Percentiles rank a stretch among this genome's conserved stretches.
Conservation (phyloP, 345 rosid species). For the Gossypioides kirkii region DNA sequence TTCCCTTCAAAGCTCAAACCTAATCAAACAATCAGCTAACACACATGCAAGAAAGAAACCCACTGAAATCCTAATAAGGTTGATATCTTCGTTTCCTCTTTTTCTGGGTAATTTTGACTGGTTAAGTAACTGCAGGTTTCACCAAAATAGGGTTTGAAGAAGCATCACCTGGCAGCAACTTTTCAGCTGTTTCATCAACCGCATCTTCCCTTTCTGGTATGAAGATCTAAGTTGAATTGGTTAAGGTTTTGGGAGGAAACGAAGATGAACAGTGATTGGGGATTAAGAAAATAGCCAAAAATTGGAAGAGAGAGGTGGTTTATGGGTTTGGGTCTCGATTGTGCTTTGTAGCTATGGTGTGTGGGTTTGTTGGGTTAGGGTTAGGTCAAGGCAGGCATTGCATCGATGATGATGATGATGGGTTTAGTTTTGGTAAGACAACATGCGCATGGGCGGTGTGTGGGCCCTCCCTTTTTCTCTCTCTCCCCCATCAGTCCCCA, state of each 20-base stretch:
- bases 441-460: conserved; percentile 77
- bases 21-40: conserved; percentile 15
- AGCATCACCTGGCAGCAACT: conserved; percentile 17
- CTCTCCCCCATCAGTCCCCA: conserved; percentile 11
- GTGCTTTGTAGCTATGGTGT: not conserved
- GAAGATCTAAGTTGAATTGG: conserved; percentile 15
- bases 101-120: conserved; percentile 9
- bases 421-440: conserved; percentile 41
- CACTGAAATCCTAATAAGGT: not conserved
- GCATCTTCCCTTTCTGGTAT: conserved; percentile 1
- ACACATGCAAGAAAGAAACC: conserved; percentile 4
- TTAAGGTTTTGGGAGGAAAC: conserved; percentile 33
- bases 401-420: conserved; percentile 30
- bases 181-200: conserved; percentile 21
- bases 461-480: conserved; percentile 35
- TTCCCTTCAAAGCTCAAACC: conserved; percentile 22
- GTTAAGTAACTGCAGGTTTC: conserved; percentile 15
- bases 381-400: conserved; percentile 46
- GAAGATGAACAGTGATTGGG: conserved; percentile 24
- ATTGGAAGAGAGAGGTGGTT: conserved; percentile 6
- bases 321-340: conserved; percentile 17
- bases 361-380: conserved; percentile 44
- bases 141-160: conserved; percentile 1
- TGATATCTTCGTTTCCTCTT: not conserved
- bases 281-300: conserved; percentile 13